Percentiles rank a stretch among this genome's conserved stretches.
Evolutionary conservation across 1,284 basidiomycete species (phyloP).

Genomic region (Pseudozyma tsukubaensis): DNA sequence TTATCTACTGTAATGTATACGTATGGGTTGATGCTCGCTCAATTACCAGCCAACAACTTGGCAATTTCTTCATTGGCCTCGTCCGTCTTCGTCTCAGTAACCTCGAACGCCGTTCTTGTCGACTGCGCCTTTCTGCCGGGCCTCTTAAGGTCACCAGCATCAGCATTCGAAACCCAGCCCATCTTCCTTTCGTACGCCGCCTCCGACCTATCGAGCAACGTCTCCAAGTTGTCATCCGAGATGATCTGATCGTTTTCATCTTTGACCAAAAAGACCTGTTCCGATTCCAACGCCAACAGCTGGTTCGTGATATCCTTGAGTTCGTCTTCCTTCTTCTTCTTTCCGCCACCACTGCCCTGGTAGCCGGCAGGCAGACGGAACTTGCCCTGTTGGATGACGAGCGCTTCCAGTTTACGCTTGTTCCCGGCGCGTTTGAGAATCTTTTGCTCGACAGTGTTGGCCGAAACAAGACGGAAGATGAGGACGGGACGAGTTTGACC

Average conservation of each 20-base stretch:
- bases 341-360: conserved; percentile 74
- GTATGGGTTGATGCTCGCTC: background rate
- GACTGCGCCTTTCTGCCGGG: conserved; percentile 15
- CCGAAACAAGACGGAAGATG: conserved; percentile 82
- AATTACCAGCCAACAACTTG: conserved; percentile 65
- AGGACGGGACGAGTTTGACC: conserved; percentile 79
- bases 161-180: conserved; percentile 75
- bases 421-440: conserved; percentile 89
- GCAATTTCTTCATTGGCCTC: conserved; percentile 80
- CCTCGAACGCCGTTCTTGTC: conserved; percentile 78
- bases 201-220: conserved; percentile 82
- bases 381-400: conserved; percentile 90
- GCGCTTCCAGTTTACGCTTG: conserved; percentile 87
- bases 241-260: conserved; percentile 81
- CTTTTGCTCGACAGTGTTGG: conserved; percentile 85
- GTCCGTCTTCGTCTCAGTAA: conserved; percentile 80
- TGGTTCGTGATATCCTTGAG: conserved; percentile 76
- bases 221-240: conserved; percentile 80
- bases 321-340: conserved; percentile 61
- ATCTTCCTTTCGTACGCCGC: conserved; percentile 82
- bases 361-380: conserved; percentile 42
- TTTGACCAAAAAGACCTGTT: conserved; percentile 85
- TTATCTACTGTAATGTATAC: too few species aligned
- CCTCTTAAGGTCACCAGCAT: conserved; percentile 17
- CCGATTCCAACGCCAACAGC: conserved; percentile 82